These are phyloP conservation scores for Aspergillus conjunctus DNA, from an alignment of 495 filamentous ascomycete genomes.

Conservation along the genomic window DNA sequence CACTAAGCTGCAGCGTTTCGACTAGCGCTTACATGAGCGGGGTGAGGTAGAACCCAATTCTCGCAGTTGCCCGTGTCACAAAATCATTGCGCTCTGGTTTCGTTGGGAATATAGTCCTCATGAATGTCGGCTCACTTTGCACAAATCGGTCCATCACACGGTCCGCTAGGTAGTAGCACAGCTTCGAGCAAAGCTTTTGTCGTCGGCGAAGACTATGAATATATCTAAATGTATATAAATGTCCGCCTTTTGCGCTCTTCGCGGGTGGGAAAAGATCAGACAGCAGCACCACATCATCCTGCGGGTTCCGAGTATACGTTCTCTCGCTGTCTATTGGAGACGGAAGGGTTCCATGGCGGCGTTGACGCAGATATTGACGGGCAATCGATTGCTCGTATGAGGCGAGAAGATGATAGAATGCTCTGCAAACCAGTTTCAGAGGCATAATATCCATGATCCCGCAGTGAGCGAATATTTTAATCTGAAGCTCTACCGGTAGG, in stretches of 20 bases:
- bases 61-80: constrained; percentile 36
- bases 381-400: constrained; percentile 45
- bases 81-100: constrained; percentile 39
- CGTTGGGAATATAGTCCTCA: constrained; percentile 38
- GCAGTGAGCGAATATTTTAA: constrained; percentile 48
- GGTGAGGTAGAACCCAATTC: constrained; percentile 43
- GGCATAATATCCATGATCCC: constrained; percentile 40
- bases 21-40: constrained; percentile 43
- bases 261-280: constrained; percentile 49
- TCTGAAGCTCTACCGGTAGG: constrained; percentile 49
- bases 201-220: constrained; percentile 39
- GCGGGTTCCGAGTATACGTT: constrained; percentile 47
- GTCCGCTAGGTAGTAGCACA: constrained; percentile 48
- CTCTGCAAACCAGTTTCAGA: constrained; percentile 45
- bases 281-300: constrained; percentile 49
- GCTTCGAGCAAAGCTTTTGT: constrained; percentile 44
- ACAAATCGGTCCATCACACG: constrained; percentile 47
- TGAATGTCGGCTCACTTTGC: constrained; percentile 33
- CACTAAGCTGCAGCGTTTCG: not conserved
- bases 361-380: constrained; percentile 47
- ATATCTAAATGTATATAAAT: constrained; percentile 50
- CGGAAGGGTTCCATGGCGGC: constrained; percentile 50
- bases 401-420: constrained; percentile 40
- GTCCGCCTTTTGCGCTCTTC: constrained; percentile 47
- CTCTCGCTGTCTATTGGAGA: constrained; percentile 43